Percentiles rank a stretch among this genome's conserved stretches.
Evolutionary conservation across 192 early-diverging fungal genomes (phyloP).

Genomic region (Rhizophagus clarus): DNA sequence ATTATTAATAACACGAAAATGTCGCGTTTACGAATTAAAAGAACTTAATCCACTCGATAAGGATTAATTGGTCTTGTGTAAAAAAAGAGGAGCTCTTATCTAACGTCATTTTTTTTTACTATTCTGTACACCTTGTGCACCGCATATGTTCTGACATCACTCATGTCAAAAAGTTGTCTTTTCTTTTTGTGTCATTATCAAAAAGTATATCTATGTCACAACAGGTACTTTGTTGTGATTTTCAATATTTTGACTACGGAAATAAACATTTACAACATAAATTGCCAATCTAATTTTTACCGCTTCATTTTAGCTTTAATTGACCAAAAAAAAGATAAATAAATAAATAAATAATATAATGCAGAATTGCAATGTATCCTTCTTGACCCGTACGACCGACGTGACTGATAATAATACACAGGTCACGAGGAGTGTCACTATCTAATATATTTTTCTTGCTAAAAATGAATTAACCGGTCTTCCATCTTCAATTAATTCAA

Average conservation of each 20-base stretch:
- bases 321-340: too few species aligned
- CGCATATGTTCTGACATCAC: neutral
- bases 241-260: too few species aligned
- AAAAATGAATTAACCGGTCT: constrained; percentile 44
- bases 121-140: neutral
- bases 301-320: too few species aligned
- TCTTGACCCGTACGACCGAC: too few species aligned
- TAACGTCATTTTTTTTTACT: too few species aligned
- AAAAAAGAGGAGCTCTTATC: neutral
- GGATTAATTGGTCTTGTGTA: neutral
- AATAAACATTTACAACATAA: too few species aligned
- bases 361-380: too few species aligned
- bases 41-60: neutral
- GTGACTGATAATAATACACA: too few species aligned
- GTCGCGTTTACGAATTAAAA: neutral
- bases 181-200: neutral
- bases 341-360: too few species aligned
- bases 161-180: neutral
- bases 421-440: too few species aligned
- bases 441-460: constrained; percentile 3
- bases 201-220: neutral
- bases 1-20: neutral
- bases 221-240: neutral
- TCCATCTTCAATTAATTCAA: constrained; percentile 44
- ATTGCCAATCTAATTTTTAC: too few species aligned